These are phyloP conservation scores for Dillenia suffruticosa DNA, from an alignment of 164 flowering plant species.

Conservation along the genomic window DNA sequence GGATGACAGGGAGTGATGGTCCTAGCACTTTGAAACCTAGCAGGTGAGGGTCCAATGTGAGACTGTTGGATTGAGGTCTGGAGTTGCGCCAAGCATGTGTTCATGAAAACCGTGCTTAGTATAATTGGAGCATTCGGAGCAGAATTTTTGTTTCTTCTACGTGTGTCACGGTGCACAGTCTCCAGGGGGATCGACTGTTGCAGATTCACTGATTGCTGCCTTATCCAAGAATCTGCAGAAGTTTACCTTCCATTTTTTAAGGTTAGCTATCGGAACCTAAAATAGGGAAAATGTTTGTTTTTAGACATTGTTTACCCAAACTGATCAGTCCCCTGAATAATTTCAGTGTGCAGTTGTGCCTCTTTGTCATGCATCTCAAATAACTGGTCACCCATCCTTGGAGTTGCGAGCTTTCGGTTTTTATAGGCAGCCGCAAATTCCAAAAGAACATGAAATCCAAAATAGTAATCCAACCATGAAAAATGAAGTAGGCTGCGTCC, in stretches of 20 bases:
- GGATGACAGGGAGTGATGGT: conserved; percentile 59
- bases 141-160: conserved; percentile 72
- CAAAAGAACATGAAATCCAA: conserved; percentile 18
- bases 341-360: conserved; percentile 26
- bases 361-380: conserved; percentile 54
- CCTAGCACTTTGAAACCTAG: conserved; percentile 45
- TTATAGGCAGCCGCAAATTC: conserved; percentile 57
- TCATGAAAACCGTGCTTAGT: conserved; percentile 66
- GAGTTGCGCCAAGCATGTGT: conserved; percentile 72
- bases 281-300: neutral
- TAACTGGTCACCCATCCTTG: conserved; percentile 34
- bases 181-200: conserved; percentile 32
- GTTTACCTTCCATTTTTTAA: neutral
- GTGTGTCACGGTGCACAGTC: conserved; percentile 60
- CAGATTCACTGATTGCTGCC: conserved; percentile 39
- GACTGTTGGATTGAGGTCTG: conserved; percentile 71
- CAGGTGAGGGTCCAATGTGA: conserved; percentile 47
- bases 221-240: conserved; percentile 50
- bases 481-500: neutral
- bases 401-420: conserved; percentile 48
- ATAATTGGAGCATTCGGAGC: conserved; percentile 55
- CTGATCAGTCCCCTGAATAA: conserved; percentile 55
- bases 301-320: conserved; percentile 32
- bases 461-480: neutral
- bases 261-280: neutral